Conservation (phyloP, 345 rosid species). For the Heritiera littoralis region DNA sequence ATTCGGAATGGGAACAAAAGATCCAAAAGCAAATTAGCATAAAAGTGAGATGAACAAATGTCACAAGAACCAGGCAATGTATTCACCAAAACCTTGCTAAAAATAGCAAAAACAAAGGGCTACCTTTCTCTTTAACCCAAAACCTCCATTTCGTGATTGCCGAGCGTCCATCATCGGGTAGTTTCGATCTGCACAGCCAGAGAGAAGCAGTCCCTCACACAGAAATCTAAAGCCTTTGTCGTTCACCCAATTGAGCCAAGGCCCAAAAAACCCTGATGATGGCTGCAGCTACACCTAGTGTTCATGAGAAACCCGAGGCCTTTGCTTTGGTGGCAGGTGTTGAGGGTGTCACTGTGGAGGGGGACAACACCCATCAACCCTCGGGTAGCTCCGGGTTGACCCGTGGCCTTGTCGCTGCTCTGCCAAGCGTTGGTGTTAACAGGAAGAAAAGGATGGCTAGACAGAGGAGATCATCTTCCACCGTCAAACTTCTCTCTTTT, state of each 20-base stretch:
- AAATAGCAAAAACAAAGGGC: conserved; percentile 41
- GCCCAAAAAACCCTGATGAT: conserved; percentile 32
- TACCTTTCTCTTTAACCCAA: conserved; percentile 38
- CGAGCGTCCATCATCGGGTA: conserved; percentile 68
- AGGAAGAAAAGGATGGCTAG: conserved; percentile 89
- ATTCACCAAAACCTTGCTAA: conserved; percentile 37
- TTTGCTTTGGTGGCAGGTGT: conserved; percentile 59
- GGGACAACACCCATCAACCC: conserved; percentile 30
- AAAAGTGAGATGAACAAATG: conserved; percentile 72
- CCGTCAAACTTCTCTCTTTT: conserved; percentile 40
- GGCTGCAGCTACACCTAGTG: conserved; percentile 8
- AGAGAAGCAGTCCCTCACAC: conserved; percentile 40
- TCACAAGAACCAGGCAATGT: conserved; percentile 32
- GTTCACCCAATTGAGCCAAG: conserved; percentile 37
- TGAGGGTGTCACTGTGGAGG: conserved; percentile 34
- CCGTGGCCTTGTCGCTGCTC: conserved; percentile 45
- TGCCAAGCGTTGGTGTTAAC: conserved; percentile 56
- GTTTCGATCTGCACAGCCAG: conserved; percentile 58
- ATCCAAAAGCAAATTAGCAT: conserved; percentile 28
- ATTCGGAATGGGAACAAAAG: conserved; percentile 26
- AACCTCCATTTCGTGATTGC: conserved; percentile 63
- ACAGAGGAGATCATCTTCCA: conserved; percentile 71
- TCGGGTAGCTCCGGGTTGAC: conserved; percentile 47
- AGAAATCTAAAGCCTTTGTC: conserved; percentile 35
- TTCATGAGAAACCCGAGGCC: conserved; percentile 60